A percentile compares a stretch with the other conserved stretches of the same genome.
phyloP scores from a whole-genome alignment of 2,329 filamentous ascomycete genomes.

The Emydomyces testavorans region DNA sequence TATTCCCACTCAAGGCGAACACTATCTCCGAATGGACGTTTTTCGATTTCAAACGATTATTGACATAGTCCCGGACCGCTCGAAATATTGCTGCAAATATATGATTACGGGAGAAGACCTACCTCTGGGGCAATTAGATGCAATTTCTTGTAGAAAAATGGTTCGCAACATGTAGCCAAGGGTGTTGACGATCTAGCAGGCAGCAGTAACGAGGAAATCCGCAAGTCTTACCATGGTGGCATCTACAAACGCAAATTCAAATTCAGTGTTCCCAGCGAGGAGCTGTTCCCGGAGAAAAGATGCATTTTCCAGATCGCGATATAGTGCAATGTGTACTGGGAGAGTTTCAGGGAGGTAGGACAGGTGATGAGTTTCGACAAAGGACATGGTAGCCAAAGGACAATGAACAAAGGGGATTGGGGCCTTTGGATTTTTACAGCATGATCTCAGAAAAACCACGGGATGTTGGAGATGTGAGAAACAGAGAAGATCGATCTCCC shows the following conservation, averaged over 20 bases:
- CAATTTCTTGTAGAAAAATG: neutral
- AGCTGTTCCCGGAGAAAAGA: constrained; percentile 70
- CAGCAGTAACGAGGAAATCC: neutral
- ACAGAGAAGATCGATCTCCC: too few relatives aligned
- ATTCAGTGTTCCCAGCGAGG: constrained; percentile 68
- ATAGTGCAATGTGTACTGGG: constrained; percentile 62
- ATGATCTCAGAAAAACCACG: too few relatives aligned
- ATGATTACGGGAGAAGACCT: constrained; percentile 63
- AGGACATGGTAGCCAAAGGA: constrained; percentile 18
- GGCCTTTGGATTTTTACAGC: too few relatives aligned
- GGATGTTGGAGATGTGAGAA: too few relatives aligned
- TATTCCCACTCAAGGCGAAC: constrained; percentile 64
- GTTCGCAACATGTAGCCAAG: neutral
- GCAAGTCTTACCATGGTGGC: constrained; percentile 54
- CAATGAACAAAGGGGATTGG: neutral
- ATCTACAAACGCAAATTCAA: constrained; percentile 91
- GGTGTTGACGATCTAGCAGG: neutral
- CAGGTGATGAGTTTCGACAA: constrained; percentile 56
- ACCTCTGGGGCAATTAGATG: constrained; percentile 1
- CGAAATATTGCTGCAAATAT: constrained; percentile 64
- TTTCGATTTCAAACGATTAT: constrained; percentile 57
- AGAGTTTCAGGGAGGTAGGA: constrained; percentile 62
- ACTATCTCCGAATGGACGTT: constrained; percentile 88
- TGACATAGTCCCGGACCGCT: constrained; percentile 56
- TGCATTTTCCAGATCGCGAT: constrained; percentile 65